Conservation (phyloP, 805 yeast species). For the Metschnikowia chrysomelidarum region DNA sequence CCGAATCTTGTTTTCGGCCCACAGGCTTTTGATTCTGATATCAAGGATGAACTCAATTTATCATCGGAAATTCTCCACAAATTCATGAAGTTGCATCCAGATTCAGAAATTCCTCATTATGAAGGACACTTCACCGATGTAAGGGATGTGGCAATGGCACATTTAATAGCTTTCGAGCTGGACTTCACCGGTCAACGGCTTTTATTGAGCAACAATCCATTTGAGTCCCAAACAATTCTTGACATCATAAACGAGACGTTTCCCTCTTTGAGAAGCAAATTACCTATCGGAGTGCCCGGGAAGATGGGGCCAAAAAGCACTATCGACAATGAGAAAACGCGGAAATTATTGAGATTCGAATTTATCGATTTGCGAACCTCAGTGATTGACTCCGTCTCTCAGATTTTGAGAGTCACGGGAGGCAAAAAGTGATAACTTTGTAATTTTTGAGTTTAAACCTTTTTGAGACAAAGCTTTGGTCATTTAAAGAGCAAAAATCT, state of each 20-base stretch:
- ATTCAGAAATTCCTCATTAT: background rate
- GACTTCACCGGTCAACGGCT: constrained; percentile 26
- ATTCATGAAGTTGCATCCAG: constrained; percentile 2
- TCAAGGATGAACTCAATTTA: constrained; percentile 22
- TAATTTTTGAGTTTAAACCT: no score
- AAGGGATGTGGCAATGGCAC: constrained; percentile 20
- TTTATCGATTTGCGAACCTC: constrained; percentile 32
- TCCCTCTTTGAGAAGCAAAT: constrained; percentile 41
- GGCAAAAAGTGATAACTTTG: no score
- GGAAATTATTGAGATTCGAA: constrained; percentile 12
- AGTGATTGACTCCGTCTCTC: constrained; percentile 42
- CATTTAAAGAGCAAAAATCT: no score
- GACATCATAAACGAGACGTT: constrained; percentile 37
- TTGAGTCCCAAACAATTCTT: constrained; percentile 27
- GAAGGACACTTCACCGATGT: constrained; percentile 15
- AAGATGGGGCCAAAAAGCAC: constrained; percentile 11
- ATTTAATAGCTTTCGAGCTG: constrained; percentile 21
- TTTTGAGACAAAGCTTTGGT: no score
- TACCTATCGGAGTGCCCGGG: constrained; percentile 41
- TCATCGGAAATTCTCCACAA: constrained; percentile 18
- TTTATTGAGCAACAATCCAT: constrained; percentile 23
- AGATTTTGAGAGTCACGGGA: constrained; percentile 24
- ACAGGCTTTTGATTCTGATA: constrained; percentile 40
- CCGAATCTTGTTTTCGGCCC: constrained; percentile 53
- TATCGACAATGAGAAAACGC: constrained; percentile 13